phyloP scores from a whole-genome alignment of 192 early-diverging fungal species.

The Entrophospora sp. region DNA sequence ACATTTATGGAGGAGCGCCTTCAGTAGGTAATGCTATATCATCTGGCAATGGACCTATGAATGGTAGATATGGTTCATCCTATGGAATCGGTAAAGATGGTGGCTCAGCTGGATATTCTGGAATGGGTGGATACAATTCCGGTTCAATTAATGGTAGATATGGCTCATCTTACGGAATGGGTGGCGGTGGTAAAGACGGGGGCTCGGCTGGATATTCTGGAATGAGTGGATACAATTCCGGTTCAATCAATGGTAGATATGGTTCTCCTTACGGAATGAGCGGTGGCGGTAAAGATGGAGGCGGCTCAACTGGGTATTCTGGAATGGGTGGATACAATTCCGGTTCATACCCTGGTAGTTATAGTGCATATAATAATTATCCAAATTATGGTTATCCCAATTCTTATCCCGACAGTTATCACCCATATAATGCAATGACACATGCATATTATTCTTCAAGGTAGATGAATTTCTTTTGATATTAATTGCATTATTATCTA shows the following conservation, averaged over 20 bases:
- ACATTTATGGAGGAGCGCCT: constrained; percentile 26
- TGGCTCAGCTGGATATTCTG: too few species aligned
- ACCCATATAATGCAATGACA: constrained; percentile 23
- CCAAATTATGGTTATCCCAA: constrained; percentile 25
- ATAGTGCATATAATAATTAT: constrained; percentile 28
- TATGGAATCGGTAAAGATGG: too few species aligned
- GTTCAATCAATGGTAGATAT: constrained; percentile 27
- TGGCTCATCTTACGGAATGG: constrained; percentile 24
- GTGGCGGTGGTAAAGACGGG: too few species aligned
- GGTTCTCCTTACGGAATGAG: constrained; percentile 24
- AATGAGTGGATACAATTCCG: constrained; percentile 26
- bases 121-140: constrained; percentile 29
- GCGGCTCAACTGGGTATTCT: constrained; percentile 23
- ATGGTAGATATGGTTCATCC: constrained; percentile 27
- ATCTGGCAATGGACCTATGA: too few species aligned
- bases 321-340: constrained; percentile 27
- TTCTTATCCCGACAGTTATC: constrained; percentile 26
- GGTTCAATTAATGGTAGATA: constrained; percentile 28
- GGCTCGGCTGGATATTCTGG: too few species aligned
- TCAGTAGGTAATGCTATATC: too few species aligned
- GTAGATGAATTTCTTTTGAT: constrained; percentile 24
- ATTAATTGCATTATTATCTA: constrained; percentile 14
- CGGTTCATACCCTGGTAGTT: constrained; percentile 20
- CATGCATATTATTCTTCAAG: constrained; percentile 25
- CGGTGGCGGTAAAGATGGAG: constrained; percentile 20